Evolutionary conservation across 257 asterid genomes (phyloP), one percentile per base, ranked within the genome.

Genomic region (Misopates orontium): DNA sequence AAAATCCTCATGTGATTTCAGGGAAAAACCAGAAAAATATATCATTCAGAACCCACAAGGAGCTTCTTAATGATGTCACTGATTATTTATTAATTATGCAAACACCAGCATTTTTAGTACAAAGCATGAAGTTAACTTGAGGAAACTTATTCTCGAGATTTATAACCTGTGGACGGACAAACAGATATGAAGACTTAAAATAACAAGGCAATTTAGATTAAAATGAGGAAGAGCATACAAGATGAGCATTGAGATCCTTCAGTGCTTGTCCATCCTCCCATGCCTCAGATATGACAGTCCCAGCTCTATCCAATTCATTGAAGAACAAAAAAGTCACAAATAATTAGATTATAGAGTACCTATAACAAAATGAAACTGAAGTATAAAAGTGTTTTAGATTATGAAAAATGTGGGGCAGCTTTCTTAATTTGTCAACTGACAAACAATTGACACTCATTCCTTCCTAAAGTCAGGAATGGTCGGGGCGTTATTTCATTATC

Each of bases 231-330:
- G 65, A 76, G 69, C 95, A 69, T 86, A 94, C 99, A 68, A 94
- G 97, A 64, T 90, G 97, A 73, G 83, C 77, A 82, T 90, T 94
- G 75, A 94, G 88, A 82, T 94, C 99, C 80, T 94, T 90, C 67
- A 94, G 72, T 47, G 83, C 86, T 75, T 87, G 96, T 53, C 97
- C 97, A 70, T 94, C 99, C 86, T 94, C 99, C 99, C 99, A 94
- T 16, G 97, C 88, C 86, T 94, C 99, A 65, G 99, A 88, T 76
- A 94, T 84, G 65, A 94, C 74, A 1, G 96, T 91, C 63, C 97
- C 99, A 77, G 96, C 91, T 80, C 99, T 94, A 85, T 69, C 73
- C 78, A 77, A 71, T 78, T 62, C 71, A 76, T 71, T 54, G 60
- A 73, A 67, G 39, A 62, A 63, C 48, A 67, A 69, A 70, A 69